Conservation (phyloP, 2,329 filamentous ascomycete species). For the Ustulina deusta region DNA sequence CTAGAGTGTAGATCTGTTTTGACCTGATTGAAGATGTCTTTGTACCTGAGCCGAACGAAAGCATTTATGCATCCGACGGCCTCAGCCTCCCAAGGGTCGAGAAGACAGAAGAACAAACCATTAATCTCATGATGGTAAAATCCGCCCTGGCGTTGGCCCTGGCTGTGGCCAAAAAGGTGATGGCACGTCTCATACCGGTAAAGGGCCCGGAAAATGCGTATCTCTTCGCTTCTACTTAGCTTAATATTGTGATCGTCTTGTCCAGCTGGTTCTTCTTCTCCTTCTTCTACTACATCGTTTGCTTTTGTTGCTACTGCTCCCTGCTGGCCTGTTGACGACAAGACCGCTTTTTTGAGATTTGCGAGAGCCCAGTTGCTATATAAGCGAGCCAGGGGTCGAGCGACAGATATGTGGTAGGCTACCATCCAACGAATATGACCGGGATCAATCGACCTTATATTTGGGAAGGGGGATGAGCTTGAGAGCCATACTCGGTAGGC, state of each 20-base stretch:
- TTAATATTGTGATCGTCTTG: background rate
- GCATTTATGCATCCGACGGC: conserved; percentile 22
- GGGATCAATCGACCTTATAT: background rate
- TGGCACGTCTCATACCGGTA: conserved; percentile 42
- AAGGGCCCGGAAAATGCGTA: conserved; percentile 41
- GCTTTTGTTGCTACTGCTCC: background rate
- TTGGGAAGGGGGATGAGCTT: background rate
- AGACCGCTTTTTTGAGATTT: conserved; percentile 18
- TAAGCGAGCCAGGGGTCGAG: conserved; percentile 27
- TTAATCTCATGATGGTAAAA: background rate
- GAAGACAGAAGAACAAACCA: conserved; percentile 9
- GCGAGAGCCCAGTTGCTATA: conserved; percentile 30
- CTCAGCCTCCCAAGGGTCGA: conserved; percentile 26
- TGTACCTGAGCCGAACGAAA: background rate
- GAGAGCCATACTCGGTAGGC: background rate
- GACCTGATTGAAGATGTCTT: conserved; percentile 1
- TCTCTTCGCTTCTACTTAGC: conserved; percentile 36
- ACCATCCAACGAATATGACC: conserved; percentile 29
- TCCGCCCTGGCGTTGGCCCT: conserved; percentile 10
- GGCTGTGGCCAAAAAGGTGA: conserved; percentile 32
- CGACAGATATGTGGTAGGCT: conserved; percentile 31
- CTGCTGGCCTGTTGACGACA: background rate
- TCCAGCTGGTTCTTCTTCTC: background rate
- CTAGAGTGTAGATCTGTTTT: background rate
- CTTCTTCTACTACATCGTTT: background rate